phyloP scores from a whole-genome alignment of 2,329 filamentous ascomycete species.

The Ceratocystis cacaofunesta region DNA sequence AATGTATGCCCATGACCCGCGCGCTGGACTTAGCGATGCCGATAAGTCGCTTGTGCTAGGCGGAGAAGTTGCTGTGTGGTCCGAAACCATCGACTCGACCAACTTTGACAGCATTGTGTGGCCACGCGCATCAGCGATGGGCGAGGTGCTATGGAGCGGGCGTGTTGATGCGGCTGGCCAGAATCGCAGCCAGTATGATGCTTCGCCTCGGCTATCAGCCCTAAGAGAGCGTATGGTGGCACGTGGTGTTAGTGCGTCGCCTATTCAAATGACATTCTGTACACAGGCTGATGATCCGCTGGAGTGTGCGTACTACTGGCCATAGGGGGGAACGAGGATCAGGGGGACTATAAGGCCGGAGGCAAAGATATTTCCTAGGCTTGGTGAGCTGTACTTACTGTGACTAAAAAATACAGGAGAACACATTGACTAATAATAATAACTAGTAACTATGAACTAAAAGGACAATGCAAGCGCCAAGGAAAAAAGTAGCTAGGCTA shows the following conservation, averaged over 20 bases:
- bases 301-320: conserved; percentile 17
- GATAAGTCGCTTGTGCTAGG: conserved; percentile 57
- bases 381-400: background rate
- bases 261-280: conserved; percentile 61
- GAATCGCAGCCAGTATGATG: conserved; percentile 57
- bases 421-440: background rate
- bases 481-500: background rate
- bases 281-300: conserved; percentile 37
- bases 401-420: background rate
- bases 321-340: background rate
- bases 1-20: conserved; percentile 67
- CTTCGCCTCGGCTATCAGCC: conserved; percentile 54
- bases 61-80: conserved; percentile 71
- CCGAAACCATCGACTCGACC: conserved; percentile 60
- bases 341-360: background rate
- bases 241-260: conserved; percentile 46
- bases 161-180: conserved; percentile 46
- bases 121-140: conserved; percentile 60
- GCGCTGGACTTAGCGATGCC: conserved; percentile 44
- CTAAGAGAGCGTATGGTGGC: conserved; percentile 62
- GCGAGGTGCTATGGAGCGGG: conserved; percentile 70
- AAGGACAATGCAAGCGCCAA: background rate
- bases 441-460: too few species aligned
- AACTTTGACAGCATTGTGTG: conserved; percentile 64
- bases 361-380: background rate